These are phyloP conservation scores for Pichia sp. DNA, from an alignment of 1,139 yeast genomes.

Conservation along the genomic window DNA sequence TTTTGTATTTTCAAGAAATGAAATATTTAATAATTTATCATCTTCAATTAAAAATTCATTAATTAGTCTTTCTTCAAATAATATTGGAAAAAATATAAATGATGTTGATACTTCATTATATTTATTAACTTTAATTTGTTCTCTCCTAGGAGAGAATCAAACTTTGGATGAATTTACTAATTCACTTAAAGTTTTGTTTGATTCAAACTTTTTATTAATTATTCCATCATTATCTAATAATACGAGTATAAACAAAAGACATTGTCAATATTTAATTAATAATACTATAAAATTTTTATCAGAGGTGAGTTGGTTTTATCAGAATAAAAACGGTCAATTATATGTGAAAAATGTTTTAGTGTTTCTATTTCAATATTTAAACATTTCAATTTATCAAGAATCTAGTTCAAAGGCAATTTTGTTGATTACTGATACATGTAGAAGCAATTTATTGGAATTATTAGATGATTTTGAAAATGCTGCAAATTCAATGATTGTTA, in stretches of 20 bases:
- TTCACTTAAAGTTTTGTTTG: constrained; percentile 27
- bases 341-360: constrained; percentile 47
- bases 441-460: constrained; percentile 40
- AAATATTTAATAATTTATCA: constrained; percentile 48
- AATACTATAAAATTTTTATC: constrained; percentile 51
- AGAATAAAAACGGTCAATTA: constrained; percentile 33
- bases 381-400: constrained; percentile 29
- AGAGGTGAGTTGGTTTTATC: constrained; percentile 49
- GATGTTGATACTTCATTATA: constrained; percentile 68
- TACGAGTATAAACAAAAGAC: constrained; percentile 16
- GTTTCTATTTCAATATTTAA: constrained; percentile 37
- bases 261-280: constrained; percentile 28
- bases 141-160: constrained; percentile 36
- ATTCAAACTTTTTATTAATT: constrained; percentile 24
- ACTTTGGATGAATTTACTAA: constrained; percentile 27
- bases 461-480: constrained; percentile 49
- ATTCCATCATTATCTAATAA: constrained; percentile 23
- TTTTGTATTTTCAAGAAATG: constrained; percentile 56
- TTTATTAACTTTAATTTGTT: constrained; percentile 49
- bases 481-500: constrained; percentile 47
- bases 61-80: constrained; percentile 5
- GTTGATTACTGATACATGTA: constrained; percentile 55
- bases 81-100: constrained; percentile 8
- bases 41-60: constrained; percentile 33
- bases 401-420: constrained; percentile 54